Evolutionary conservation across 2,329 filamentous ascomycete species (phyloP), one percentile per base, ranked within the genome.

Genomic region (Penicillium sp.): DNA sequence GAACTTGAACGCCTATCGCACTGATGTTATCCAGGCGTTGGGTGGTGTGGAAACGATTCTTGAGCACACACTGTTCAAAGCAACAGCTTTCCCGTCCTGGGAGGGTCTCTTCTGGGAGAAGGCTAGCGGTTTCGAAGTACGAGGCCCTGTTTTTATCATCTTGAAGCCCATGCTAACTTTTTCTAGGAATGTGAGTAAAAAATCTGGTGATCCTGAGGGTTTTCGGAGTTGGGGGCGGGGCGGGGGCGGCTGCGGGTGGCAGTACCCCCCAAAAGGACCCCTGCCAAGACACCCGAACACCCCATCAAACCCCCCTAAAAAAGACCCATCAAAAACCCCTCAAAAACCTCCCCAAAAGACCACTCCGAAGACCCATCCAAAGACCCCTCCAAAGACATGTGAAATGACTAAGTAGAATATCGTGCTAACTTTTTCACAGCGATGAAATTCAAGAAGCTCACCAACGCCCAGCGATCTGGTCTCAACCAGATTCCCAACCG

Each of bases 371-470:
- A 40, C 5, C n/a, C n/a, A n/a, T n/a, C n/a, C n/a, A n/a, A n/a
- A n/a, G 11, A 34, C 14, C 32, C 32, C 14, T 34, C 32, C 18
- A 18, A 14, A 34, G 4, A 40, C 5, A 40, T 18, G 22, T 13
- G 16, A 42, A 27, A 27, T 27, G 24, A 27, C 24, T 27, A 27
- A 27, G 24, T 27, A 27, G 24, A 27, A 27, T 8, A 27, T 27
- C 8, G 4, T 11, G 39, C 39, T 42, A 42, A 34, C 27, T 34
- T 14, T 10, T 11, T n/a, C 27, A 45, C 42, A 51, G 79, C 74
- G 0, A 97, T 99, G 94, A 96, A 97, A 63, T 99, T 97, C 82
- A 99, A 99, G 78, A 99, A 99, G 75, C 80, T 99, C 56, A 99
- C 94, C 0, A 99, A 99, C 67, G 94, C 94, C 1, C 94, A 99